Conservation (phyloP, 1,284 basidiomycete genomes). For the Austropuccinia psidii region DNA sequence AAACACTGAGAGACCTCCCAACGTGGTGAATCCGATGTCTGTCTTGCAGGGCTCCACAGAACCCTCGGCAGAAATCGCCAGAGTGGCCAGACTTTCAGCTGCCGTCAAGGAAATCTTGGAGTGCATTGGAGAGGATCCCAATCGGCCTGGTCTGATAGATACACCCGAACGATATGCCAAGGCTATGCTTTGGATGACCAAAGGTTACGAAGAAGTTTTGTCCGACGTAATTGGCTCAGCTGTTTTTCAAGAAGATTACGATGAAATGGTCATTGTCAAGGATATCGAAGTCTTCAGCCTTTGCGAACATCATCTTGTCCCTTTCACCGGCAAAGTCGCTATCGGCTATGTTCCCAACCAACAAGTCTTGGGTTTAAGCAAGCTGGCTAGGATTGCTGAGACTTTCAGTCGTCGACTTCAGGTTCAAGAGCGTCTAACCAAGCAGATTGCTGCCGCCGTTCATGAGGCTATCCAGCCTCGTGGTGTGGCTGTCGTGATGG, state of each 20-base stretch:
- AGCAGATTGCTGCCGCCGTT: slow-evolving; percentile 92
- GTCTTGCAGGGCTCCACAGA: slow-evolving; percentile 39
- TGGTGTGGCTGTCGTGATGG: slow-evolving; percentile 80
- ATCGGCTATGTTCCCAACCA: slow-evolving; percentile 94
- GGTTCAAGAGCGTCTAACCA: slow-evolving; percentile 95
- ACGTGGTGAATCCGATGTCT: too few species aligned
- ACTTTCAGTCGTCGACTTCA: slow-evolving; percentile 92
- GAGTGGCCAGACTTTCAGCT: slow-evolving; percentile 67
- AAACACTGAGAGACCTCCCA: too few species aligned
- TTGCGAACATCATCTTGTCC: slow-evolving; percentile 98
- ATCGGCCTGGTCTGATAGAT: slow-evolving; percentile 77
- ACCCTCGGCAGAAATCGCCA: slow-evolving; percentile 51
- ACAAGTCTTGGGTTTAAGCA: slow-evolving; percentile 91
- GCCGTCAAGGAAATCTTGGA: slow-evolving; percentile 90
- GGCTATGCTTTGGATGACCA: slow-evolving; percentile 98
- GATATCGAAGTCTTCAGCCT: slow-evolving; percentile 96
- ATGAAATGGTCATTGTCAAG: slow-evolving; percentile 97
- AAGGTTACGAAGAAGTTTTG: slow-evolving; percentile 91
- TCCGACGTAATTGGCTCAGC: slow-evolving; percentile 97
- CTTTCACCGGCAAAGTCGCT: slow-evolving; percentile 91
- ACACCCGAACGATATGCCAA: slow-evolving; percentile 96
- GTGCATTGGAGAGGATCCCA: slow-evolving; percentile 96
- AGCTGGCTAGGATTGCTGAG: slow-evolving; percentile 94
- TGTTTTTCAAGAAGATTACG: slow-evolving; percentile 97
- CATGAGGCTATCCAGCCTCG: slow-evolving; percentile 94